A percentile compares a stretch with the other conserved stretches of the same genome.
Conservation (phyloP, 352 stramenopile species). For the Blastocystis sp. region DNA sequence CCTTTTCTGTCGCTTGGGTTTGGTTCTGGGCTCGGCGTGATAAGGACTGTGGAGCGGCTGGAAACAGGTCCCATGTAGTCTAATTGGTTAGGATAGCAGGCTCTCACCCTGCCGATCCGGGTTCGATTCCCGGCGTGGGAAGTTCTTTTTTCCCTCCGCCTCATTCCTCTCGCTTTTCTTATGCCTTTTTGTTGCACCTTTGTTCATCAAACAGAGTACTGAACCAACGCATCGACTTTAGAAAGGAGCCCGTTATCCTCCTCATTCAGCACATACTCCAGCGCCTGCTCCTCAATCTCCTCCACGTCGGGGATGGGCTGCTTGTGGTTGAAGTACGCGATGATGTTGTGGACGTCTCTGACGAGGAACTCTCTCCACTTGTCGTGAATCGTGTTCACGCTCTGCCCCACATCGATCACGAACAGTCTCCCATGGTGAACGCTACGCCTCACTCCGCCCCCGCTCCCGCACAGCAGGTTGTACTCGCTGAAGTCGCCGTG, state of each 20-base stretch:
- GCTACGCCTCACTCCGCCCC: background rate
- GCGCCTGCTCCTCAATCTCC: background rate
- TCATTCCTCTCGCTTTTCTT: too few species aligned
- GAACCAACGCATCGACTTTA: background rate
- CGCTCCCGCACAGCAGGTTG: slow-evolving; percentile 82
- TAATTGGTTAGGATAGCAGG: slow-evolving; percentile 68
- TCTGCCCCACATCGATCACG: slow-evolving; percentile 84
- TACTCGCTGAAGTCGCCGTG: slow-evolving; percentile 84
- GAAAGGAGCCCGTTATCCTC: background rate
- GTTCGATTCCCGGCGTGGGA: slow-evolving; percentile 69
- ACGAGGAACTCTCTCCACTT: slow-evolving; percentile 2
- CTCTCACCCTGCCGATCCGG: slow-evolving; percentile 67
- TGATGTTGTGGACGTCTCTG: slow-evolving; percentile 21
- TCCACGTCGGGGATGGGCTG: background rate
- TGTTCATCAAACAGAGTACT: background rate
- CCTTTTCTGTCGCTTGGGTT: background rate
- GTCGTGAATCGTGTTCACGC: slow-evolving; percentile 83
- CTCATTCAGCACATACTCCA: slow-evolving; percentile 23
- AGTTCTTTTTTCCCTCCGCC: slow-evolving; percentile 8
- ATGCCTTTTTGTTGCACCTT: background rate
- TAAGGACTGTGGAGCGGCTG: background rate
- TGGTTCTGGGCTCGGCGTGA: background rate
- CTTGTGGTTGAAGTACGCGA: slow-evolving; percentile 10
- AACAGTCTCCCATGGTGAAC: slow-evolving; percentile 76
- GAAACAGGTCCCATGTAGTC: slow-evolving; percentile 58